phyloP scores from a whole-genome alignment of 768 basidiomycete species.

The Tricholoma bakamatsutake region DNA sequence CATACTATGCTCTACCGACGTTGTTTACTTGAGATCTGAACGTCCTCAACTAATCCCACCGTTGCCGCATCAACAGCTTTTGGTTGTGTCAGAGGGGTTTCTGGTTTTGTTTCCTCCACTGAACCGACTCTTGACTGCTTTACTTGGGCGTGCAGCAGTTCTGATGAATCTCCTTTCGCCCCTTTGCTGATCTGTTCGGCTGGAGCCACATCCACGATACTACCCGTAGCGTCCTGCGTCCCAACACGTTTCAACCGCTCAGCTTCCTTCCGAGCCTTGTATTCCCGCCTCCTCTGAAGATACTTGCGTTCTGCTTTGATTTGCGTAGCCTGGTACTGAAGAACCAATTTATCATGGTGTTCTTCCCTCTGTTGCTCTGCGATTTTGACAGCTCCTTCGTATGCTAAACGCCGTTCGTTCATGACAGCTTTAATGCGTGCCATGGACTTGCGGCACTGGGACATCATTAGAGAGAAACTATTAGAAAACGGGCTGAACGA shows the following conservation, averaged over 20 bases:
- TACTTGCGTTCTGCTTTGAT: constrained; percentile 18
- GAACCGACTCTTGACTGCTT: neutral
- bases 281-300: constrained; percentile 10
- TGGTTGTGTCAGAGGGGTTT: neutral
- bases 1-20: neutral
- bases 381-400: constrained; percentile 59
- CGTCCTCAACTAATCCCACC: constrained; percentile 19
- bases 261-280: constrained; percentile 10
- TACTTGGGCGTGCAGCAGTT: neutral
- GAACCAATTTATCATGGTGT: constrained; percentile 21
- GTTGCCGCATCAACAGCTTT: constrained; percentile 15
- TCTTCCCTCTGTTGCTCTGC: constrained; percentile 29
- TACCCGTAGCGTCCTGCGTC: neutral
- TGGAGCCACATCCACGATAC: neutral
- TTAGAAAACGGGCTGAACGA: constrained; percentile 12
- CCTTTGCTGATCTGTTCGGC: neutral
- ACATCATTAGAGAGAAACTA: neutral
- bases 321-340: constrained; percentile 19
- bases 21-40: neutral
- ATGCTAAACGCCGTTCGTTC: constrained; percentile 84
- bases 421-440: constrained; percentile 92
- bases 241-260: constrained; percentile 10
- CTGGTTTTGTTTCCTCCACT: neutral
- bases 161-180: neutral
- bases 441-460: constrained; percentile 89